These are phyloP conservation scores for Ochetophila trinervis DNA, from an alignment of 306 rosid genomes.

Conservation along the genomic window DNA sequence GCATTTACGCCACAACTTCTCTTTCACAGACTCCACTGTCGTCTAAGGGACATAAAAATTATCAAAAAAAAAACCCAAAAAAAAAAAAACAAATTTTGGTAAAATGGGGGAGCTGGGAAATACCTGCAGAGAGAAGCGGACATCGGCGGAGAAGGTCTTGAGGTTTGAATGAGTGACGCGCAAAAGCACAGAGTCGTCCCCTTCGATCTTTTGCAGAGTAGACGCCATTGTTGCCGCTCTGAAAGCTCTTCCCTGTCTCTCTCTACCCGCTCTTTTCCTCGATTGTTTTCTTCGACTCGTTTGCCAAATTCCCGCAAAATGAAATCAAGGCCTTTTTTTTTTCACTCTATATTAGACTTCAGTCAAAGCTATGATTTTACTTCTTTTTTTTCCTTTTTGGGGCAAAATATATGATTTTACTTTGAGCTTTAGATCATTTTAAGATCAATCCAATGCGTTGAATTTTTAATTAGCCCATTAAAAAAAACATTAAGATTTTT, in stretches of 20 bases:
- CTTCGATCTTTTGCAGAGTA: slow-evolving; percentile 51
- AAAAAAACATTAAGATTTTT: no score
- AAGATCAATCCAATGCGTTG: no score
- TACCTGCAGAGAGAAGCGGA: slow-evolving; percentile 73
- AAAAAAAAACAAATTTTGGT: not conserved
- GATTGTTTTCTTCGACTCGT: no score
- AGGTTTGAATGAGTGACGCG: slow-evolving; percentile 74
- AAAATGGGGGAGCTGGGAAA: not conserved
- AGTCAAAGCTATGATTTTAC: no score
- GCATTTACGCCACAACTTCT: slow-evolving; percentile 78
- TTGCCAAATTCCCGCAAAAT: no score
- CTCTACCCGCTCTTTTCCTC: no score
- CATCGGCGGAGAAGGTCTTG: slow-evolving; percentile 60
- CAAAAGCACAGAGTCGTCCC: slow-evolving; percentile 58
- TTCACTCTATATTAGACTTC: no score
- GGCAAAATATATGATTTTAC: no score
- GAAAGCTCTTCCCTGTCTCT: not conserved
- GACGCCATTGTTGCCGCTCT: slow-evolving; percentile 43
- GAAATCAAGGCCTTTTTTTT: no score
- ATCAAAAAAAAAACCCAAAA: not conserved
- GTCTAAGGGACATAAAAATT: slow-evolving; percentile 23
- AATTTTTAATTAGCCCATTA: no score
- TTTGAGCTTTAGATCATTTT: no score
- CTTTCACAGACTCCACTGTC: slow-evolving; percentile 68
- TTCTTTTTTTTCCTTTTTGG: no score